Base-by-base conservation (phyloP, 306 rosid genomes). In the Acacia acuminata region DNA sequence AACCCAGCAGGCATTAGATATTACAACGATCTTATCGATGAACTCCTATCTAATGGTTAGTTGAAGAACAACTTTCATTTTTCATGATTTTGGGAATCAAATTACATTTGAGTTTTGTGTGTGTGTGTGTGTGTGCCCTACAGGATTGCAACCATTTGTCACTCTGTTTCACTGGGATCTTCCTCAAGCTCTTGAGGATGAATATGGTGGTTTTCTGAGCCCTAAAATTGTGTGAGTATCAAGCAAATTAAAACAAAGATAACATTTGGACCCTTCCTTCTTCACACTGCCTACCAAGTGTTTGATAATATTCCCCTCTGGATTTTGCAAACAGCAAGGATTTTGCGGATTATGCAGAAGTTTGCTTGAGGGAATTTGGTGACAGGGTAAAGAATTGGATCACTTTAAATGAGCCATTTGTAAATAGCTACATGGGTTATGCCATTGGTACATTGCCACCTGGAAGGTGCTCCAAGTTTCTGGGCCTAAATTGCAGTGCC, bases 161-260 rank as follows among this genome's bases (percentile, higher is more conserved):
- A 91, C 93, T 45, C 48, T 89, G 24, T 86, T 89, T 60, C 92
- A 91, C 27, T 89, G 85, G 88, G 94, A 91, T 77, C 76, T 82
- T 64, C 94, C 94, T 42, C 91, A 91, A 85, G 84, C 87, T 12
- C 82, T 89, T 22, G 89, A 89, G 74, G 90, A 91, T 65, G 84
- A 55, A 36, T 91, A 87, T 75, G 87, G 90, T n/a, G 94, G 92
- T 20, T 89, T 89, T 65, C n/a, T 88, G 34, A 89, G 85, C 69
- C 83, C 76, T 5, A 85, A 43, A 3, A 84, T 85, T 42, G 88
- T 90, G 92, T 90, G 72, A 85, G 88, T 67, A 25, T 22, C 17
- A 66, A 27, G 42, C 69, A 60, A 24, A 3, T 5, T 24, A 60
- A 24, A 64, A 32, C 42, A 66, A 34, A 5, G 16, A 1, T 34